Evolutionary conservation across 208 protist species (phyloP).

Genomic region (Trypanosoma platydactyli): DNA sequence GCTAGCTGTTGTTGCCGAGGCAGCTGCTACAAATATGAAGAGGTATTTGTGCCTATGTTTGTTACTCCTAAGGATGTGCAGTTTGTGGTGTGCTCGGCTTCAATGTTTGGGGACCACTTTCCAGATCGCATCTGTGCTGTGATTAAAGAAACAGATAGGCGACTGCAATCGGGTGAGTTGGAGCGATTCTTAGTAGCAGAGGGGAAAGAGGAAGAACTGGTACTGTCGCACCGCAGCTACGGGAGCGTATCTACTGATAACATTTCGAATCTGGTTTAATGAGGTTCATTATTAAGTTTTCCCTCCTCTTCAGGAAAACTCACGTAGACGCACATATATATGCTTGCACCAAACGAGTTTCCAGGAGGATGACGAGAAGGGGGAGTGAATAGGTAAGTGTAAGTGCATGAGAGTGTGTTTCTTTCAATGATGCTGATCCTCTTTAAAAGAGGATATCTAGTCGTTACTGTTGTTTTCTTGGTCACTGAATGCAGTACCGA

Average conservation of each 20-base stretch:
- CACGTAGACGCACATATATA: too few relatives aligned
- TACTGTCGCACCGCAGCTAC: background rate
- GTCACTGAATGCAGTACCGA: too few relatives aligned
- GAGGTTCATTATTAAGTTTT: background rate
- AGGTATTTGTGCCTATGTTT: constrained; percentile 67
- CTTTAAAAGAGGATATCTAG: background rate
- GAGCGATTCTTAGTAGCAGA: constrained; percentile 67
- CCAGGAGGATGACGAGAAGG: too few relatives aligned
- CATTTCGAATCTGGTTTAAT: background rate
- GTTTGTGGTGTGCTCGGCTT: constrained; percentile 58
- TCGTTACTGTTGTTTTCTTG: too few relatives aligned
- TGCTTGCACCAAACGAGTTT: too few relatives aligned
- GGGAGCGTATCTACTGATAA: background rate
- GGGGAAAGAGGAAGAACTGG: background rate
- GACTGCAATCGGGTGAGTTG: constrained; percentile 60
- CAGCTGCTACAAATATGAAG: constrained; percentile 36
- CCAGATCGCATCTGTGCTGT: constrained; percentile 74
- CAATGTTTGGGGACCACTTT: constrained; percentile 87
- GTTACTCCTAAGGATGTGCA: constrained; percentile 61
- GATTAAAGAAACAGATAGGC: constrained; percentile 36
- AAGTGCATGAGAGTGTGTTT: too few relatives aligned
- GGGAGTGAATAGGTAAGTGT: too few relatives aligned
- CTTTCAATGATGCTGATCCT: too few relatives aligned
- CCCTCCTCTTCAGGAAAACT: too few relatives aligned
- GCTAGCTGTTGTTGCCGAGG: constrained; percentile 23